Conservation (phyloP, 352 stramenopile species). For the Aphanomyces stellatus region DNA sequence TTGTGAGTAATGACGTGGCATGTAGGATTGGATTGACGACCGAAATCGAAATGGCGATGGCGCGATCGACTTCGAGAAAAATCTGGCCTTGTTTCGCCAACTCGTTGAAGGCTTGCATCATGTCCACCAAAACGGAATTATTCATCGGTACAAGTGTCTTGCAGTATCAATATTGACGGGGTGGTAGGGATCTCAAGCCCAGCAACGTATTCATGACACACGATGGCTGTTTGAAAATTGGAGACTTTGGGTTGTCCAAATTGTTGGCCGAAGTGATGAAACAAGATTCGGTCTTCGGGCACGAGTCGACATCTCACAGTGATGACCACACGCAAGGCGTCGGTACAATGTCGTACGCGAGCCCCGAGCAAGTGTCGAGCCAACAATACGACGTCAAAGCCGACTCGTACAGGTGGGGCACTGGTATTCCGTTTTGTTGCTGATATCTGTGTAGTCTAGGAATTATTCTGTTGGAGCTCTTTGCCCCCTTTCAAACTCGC, state of each 20-base stretch:
- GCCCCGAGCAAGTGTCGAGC: slow-evolving; percentile 18
- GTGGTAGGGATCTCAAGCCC: slow-evolving; percentile 17
- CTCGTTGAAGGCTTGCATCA: slow-evolving; percentile 20
- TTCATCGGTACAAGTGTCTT: slow-evolving; percentile 12
- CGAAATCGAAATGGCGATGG: slow-evolving; percentile 4
- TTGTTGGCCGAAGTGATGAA: slow-evolving; percentile 15
- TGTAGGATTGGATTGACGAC: slow-evolving; percentile 22
- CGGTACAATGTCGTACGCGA: slow-evolving; percentile 21
- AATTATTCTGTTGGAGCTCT: slow-evolving; percentile 21
- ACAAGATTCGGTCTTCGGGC: neutral
- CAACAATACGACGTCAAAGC: slow-evolving; percentile 14
- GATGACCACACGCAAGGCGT: slow-evolving; percentile 13
- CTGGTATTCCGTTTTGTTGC: no score
- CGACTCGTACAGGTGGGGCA: slow-evolving; percentile 17
- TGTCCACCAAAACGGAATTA: slow-evolving; percentile 21
- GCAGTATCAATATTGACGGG: no score
- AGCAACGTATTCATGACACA: slow-evolving; percentile 20
- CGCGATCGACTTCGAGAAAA: neutral
- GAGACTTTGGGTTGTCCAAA: slow-evolving; percentile 23
- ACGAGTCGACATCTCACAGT: neutral
- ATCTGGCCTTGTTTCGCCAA: slow-evolving; percentile 13
- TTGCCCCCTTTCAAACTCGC: slow-evolving; percentile 13
- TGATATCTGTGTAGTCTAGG: slow-evolving; percentile 1
- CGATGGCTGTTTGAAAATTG: slow-evolving; percentile 21
- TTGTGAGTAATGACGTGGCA: no score